These are phyloP conservation scores for Lathyrus aphaca DNA, from an alignment of 306 rosid genomes.

Conservation along the genomic window DNA sequence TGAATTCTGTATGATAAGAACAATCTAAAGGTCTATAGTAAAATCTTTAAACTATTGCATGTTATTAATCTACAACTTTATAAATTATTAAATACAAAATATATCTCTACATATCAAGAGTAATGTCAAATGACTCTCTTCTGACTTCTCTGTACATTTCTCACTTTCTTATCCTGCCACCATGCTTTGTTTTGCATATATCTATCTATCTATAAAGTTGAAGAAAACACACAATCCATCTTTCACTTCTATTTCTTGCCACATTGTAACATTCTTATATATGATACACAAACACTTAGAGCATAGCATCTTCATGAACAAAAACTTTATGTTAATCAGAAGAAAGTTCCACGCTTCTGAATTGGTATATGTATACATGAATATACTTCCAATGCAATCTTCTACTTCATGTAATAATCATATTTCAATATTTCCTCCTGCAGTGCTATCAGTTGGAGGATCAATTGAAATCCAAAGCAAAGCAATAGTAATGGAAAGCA, in stretches of 20 bases:
- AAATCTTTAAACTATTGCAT: neutral
- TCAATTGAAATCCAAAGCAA: slow-evolving; percentile 68
- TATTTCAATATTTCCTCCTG: slow-evolving; percentile 33
- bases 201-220: neutral
- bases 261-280: neutral
- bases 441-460: slow-evolving; percentile 53
- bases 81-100: neutral
- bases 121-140: neutral
- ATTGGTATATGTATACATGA: neutral
- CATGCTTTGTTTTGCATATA: neutral
- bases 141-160: slow-evolving; percentile 18
- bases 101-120: neutral
- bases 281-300: neutral
- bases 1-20: too few species aligned
- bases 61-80: neutral
- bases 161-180: neutral
- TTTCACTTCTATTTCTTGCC: neutral
- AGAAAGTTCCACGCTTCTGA: neutral
- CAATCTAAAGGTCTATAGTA: neutral
- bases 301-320: neutral
- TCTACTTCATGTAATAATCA: slow-evolving; percentile 22
- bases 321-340: neutral
- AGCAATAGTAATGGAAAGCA: slow-evolving; percentile 70
- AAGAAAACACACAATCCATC: neutral
- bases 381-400: neutral